Conservation (phyloP, 805 yeast species). For the Kluyveromyces aestuarii region DNA sequence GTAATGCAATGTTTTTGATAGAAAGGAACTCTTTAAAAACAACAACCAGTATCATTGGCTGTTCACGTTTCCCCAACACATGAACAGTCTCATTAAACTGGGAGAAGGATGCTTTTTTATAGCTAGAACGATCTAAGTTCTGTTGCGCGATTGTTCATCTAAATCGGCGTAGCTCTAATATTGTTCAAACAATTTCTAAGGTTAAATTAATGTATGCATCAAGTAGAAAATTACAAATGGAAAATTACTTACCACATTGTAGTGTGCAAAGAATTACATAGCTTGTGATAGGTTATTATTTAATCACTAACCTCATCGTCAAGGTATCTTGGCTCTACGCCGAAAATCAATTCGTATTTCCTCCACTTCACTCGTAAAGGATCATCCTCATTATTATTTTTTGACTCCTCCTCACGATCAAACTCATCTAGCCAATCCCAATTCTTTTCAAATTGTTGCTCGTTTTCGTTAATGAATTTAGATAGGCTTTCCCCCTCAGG, state of each 20-base stretch:
- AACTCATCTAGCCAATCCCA: conserved; percentile 35
- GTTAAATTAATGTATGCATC: background rate
- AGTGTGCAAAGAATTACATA: too few relatives aligned
- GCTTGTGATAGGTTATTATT: background rate
- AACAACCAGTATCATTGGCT: conserved; percentile 23
- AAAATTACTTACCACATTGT: too few relatives aligned
- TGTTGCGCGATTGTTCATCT: conserved; percentile 13
- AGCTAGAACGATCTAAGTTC: conserved; percentile 21
- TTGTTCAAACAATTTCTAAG: conserved; percentile 15
- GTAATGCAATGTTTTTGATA: too few relatives aligned
- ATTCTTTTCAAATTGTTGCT: conserved; percentile 13
- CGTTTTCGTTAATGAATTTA: conserved; percentile 12
- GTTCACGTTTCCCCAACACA: conserved; percentile 16
- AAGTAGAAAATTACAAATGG: background rate
- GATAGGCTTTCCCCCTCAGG: conserved; percentile 16
- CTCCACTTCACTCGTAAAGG: conserved; percentile 29
- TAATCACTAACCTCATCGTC: conserved; percentile 27
- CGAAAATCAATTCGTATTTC: conserved; percentile 27
- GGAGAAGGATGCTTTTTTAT: conserved; percentile 10
- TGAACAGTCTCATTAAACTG: conserved; percentile 25
- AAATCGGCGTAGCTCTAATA: conserved; percentile 16
- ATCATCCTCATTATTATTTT: conserved; percentile 22
- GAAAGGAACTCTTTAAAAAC: too few relatives aligned
- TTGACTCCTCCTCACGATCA: conserved; percentile 27
- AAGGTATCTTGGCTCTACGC: conserved; percentile 25